Conservation (phyloP, 208 protist genomes). For the Crithidia acanthocephali region DNA sequence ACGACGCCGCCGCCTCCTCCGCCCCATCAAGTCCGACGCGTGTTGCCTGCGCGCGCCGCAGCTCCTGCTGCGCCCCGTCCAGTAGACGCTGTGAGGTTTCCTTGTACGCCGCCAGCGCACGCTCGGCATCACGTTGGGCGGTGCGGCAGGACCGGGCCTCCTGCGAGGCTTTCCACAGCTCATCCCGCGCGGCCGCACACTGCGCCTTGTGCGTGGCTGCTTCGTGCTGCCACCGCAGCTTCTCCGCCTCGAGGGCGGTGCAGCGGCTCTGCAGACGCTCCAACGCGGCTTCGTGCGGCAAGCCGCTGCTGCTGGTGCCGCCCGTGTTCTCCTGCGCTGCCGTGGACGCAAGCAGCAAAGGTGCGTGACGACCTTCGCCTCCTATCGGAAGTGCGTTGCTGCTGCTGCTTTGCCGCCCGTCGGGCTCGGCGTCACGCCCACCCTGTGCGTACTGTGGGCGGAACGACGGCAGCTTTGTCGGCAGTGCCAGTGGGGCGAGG, state of each 20-base stretch:
- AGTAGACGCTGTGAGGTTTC: conserved; percentile 35
- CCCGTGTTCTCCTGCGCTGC: no score
- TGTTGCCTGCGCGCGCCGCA: conserved; percentile 15
- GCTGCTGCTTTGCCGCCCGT: no score
- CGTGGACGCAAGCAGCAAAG: no score
- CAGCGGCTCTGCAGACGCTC: conserved; percentile 19
- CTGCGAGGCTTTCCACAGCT: conserved; percentile 36
- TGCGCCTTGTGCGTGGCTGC: conserved; percentile 24
- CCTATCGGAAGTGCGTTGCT: no score
- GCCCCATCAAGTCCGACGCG: neutral
- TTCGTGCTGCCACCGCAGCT: conserved; percentile 32
- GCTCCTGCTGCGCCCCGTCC: conserved; percentile 29
- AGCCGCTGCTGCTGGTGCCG: neutral
- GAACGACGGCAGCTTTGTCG: conserved; percentile 34
- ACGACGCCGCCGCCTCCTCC: neutral
- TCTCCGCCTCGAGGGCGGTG: conserved; percentile 22
- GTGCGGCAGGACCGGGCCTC: conserved; percentile 21
- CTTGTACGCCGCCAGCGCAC: conserved; percentile 28
- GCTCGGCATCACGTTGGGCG: conserved; percentile 24
- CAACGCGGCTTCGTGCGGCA: neutral
- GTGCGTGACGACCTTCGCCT: no score
- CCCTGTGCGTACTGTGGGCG: neutral
- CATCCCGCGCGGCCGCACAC: conserved; percentile 28
- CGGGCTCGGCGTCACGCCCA: neutral
- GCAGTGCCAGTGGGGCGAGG: conserved; percentile 14